A percentile compares a stretch with the other conserved stretches of the same genome.
These are phyloP conservation scores for Xylaria intraflava DNA, from an alignment of 495 filamentous ascomycete genomes.

Conservation along the genomic window DNA sequence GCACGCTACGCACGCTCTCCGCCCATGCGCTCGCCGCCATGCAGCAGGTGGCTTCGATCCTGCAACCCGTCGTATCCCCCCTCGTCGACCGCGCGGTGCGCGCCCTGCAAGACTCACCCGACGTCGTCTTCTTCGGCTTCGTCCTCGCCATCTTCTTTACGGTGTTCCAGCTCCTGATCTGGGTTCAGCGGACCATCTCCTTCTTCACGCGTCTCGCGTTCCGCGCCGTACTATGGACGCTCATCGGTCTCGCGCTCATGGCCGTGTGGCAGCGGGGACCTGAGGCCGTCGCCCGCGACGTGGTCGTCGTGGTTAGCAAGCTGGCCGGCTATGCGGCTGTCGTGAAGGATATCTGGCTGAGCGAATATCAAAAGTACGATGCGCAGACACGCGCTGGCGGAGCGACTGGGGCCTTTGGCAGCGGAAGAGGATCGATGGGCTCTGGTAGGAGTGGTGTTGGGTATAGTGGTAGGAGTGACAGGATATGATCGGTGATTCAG, in stretches of 20 bases:
- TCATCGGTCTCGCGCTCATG: conserved; percentile 41
- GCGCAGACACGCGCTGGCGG: conserved; percentile 27
- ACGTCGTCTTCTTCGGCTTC: conserved; percentile 55
- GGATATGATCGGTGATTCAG: conserved; percentile 15
- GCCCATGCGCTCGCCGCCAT: conserved; percentile 30
- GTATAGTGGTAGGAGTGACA: conserved; percentile 22
- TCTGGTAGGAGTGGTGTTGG: conserved; percentile 6
- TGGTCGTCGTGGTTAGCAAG: conserved; percentile 27
- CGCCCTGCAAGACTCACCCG: conserved; percentile 40
- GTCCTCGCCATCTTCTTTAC: conserved; percentile 49
- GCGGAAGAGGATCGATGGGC: conserved; percentile 7
- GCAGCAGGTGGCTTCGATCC: conserved; percentile 10
- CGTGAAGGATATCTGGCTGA: conserved; percentile 49
- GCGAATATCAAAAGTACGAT: conserved; percentile 46
- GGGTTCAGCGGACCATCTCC: conserved; percentile 59
- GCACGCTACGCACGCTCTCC: conserved; percentile 28
- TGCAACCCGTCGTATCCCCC: conserved; percentile 36
- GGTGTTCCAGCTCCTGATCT: conserved; percentile 59
- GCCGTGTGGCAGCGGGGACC: conserved; percentile 59
- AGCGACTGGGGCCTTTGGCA: conserved; percentile 7
- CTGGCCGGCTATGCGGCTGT: conserved; percentile 44
- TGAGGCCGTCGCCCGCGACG: conserved; percentile 53
- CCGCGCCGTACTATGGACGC: conserved; percentile 53
- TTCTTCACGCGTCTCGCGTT: conserved; percentile 63
- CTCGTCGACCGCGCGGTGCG: conserved; percentile 38